phyloP scores from a whole-genome alignment of 164 flowering plant species.

The Echeveria elegans region DNA sequence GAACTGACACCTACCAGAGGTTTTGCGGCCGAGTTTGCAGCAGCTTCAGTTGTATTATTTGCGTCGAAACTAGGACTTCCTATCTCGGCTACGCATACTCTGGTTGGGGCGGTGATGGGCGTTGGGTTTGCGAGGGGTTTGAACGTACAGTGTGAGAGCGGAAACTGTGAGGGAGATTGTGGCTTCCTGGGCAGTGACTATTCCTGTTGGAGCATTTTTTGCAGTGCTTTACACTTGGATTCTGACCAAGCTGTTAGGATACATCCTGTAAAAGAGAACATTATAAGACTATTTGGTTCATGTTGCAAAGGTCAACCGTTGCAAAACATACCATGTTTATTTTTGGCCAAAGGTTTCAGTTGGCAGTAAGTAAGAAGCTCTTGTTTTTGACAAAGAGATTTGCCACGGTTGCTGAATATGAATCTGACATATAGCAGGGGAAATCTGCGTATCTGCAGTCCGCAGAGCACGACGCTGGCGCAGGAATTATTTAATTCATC shows the following conservation, averaged over 20 bases:
- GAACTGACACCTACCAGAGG: conserved; percentile 94
- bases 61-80: conserved; percentile 96
- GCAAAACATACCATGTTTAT: not conserved
- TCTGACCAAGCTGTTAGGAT: conserved; percentile 59
- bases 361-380: not conserved
- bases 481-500: too few relatives aligned
- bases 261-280: conserved; percentile 26
- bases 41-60: conserved; percentile 86
- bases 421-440: too few relatives aligned
- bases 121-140: conserved; percentile 96
- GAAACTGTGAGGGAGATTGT: conserved; percentile 94
- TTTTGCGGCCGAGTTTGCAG: conserved; percentile 98
- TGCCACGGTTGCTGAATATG: too few relatives aligned
- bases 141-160: conserved; percentile 78
- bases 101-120: conserved; percentile 99
- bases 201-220: conserved; percentile 74
- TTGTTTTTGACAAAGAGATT: not conserved
- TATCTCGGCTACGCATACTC: conserved; percentile 93
- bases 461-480: too few relatives aligned
- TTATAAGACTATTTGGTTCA: not conserved
- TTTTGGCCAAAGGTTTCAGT: not conserved
- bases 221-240: conserved; percentile 77
- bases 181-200: conserved; percentile 80
- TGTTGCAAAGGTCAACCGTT: not conserved
- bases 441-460: too few relatives aligned